A percentile compares a stretch with the other conserved stretches of the same genome.
Evolutionary conservation across 1,284 basidiomycete species (phyloP).

Genomic region (Cutaneotrichosporon mucoides): DNA sequence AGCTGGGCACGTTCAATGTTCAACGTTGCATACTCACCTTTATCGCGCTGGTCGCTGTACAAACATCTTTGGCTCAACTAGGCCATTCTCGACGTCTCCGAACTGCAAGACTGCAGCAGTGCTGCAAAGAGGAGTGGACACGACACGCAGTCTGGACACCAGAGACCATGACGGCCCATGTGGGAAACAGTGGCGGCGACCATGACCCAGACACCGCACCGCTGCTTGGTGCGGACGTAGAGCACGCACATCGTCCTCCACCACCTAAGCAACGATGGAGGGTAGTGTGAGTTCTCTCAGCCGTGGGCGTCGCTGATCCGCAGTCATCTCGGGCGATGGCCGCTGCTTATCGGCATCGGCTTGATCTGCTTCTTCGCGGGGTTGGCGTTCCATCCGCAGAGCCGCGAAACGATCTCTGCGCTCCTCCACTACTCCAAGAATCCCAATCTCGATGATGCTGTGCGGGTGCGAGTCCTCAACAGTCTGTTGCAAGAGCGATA

Average conservation of each 20-base stretch:
- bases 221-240: background rate
- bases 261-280: no score
- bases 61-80: no score
- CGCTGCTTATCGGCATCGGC: background rate
- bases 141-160: no score
- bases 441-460: background rate
- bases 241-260: background rate
- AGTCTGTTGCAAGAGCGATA: conserved; percentile 11
- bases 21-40: no score
- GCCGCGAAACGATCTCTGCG: background rate
- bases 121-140: no score
- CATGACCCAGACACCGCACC: background rate
- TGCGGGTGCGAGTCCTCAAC: conserved; percentile 11
- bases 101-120: no score
- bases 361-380: background rate
- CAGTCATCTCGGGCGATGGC: background rate
- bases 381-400: background rate
- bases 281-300: background rate
- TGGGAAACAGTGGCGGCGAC: background rate
- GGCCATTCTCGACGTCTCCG: no score
- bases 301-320: background rate
- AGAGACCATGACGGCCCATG: no score
- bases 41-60: no score
- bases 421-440: background rate
- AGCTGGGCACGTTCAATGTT: no score